Percentiles rank a stretch among this genome's conserved stretches.
phyloP scores from a whole-genome alignment of 2,329 filamentous ascomycete species.

The Cercospora janseana region DNA sequence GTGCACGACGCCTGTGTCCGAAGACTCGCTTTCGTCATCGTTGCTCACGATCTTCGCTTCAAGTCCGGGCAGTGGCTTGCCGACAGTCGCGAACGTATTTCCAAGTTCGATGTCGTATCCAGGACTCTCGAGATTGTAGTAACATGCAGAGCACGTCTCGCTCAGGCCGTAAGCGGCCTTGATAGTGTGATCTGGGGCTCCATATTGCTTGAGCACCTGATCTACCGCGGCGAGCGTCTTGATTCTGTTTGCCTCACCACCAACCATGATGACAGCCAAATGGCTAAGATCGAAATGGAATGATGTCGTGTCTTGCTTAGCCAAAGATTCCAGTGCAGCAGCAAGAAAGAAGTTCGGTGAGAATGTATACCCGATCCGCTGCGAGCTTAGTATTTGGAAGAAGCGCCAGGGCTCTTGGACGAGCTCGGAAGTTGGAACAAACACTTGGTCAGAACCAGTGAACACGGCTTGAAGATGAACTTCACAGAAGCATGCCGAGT shows the following conservation, averaged over 20 bases:
- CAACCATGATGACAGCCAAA: constrained; percentile 39
- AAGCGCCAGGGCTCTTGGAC: constrained; percentile 43
- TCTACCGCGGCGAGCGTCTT: constrained; percentile 21
- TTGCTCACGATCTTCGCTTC: constrained; percentile 21
- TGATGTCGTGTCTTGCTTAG: constrained; percentile 7
- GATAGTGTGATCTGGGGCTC: constrained; percentile 21
- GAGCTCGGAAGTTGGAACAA: constrained; percentile 46
- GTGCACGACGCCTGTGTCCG: constrained; percentile 17
- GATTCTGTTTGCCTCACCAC: constrained; percentile 48
- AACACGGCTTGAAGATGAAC: constrained; percentile 52
- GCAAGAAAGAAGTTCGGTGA: constrained; percentile 47
- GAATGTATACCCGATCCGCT: constrained; percentile 47
- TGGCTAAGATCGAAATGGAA: constrained; percentile 16
- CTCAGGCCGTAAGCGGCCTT: constrained; percentile 28
- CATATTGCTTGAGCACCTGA: constrained; percentile 16
- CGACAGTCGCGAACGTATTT: constrained; percentile 25
- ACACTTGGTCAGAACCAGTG: constrained; percentile 47
- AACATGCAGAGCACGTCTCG: constrained; percentile 30
- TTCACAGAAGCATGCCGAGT: constrained; percentile 54
- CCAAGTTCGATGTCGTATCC: constrained; percentile 20
- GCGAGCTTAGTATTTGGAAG: constrained; percentile 42
- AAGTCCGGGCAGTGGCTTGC: constrained; percentile 21
- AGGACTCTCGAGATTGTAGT: constrained; percentile 26
- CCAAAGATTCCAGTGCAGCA: constrained; percentile 13
- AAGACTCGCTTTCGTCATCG: neutral